These are phyloP conservation scores for Lipomyces orientalis DNA, from an alignment of 805 yeast genomes.

Conservation along the genomic window DNA sequence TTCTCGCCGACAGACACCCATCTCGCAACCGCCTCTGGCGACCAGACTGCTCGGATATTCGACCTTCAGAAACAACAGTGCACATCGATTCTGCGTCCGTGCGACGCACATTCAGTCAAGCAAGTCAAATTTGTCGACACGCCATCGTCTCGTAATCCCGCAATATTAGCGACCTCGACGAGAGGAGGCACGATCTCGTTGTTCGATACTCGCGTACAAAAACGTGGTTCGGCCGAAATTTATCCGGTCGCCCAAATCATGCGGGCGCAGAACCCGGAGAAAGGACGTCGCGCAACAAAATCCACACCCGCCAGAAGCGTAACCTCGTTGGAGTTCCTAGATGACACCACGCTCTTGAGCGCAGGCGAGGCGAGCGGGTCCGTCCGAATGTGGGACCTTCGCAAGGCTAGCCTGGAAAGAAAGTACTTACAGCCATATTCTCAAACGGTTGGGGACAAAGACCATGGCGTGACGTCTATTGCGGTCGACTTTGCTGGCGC, in stretches of 20 bases:
- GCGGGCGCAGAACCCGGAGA: slow-evolving; percentile 29
- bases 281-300: slow-evolving; percentile 14
- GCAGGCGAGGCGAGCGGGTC: slow-evolving; percentile 28
- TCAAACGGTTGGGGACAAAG: slow-evolving; percentile 3
- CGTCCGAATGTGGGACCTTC: slow-evolving; percentile 27
- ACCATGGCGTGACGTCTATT: slow-evolving; percentile 28
- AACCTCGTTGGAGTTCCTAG: slow-evolving; percentile 27
- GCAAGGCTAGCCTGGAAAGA: slow-evolving; percentile 12
- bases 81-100: slow-evolving; percentile 15
- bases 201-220: slow-evolving; percentile 21
- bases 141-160: slow-evolving; percentile 6
- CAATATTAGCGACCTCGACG: slow-evolving; percentile 17
- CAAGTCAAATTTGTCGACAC: slow-evolving; percentile 25
- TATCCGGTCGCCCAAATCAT: slow-evolving; percentile 13
- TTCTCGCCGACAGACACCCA: slow-evolving; percentile 20
- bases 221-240: neutral
- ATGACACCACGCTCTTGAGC: slow-evolving; percentile 21
- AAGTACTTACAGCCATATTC: slow-evolving; percentile 13
- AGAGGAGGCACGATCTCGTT: slow-evolving; percentile 29
- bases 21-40: slow-evolving; percentile 32
- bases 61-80: slow-evolving; percentile 25
- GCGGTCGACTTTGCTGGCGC: slow-evolving; percentile 16
- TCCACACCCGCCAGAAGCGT: slow-evolving; percentile 22
- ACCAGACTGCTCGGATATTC: slow-evolving; percentile 32
- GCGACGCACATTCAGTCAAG: slow-evolving; percentile 21